Conservation (phyloP, 495 filamentous ascomycete genomes). For the Hypoxylon trugodes region DNA sequence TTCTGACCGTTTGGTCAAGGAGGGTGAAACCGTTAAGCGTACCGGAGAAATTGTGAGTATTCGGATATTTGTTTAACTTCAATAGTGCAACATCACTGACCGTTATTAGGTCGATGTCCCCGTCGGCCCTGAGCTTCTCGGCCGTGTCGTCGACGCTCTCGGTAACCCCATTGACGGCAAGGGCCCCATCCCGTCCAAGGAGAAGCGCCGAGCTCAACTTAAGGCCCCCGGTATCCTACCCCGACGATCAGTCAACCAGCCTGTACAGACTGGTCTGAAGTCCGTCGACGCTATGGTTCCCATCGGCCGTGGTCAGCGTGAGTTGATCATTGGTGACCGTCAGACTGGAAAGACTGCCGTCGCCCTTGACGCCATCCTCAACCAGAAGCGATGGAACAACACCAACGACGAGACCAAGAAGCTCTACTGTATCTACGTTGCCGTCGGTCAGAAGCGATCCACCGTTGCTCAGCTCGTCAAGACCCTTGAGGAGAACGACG, state of each 20-base stretch:
- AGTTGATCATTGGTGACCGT: conserved; percentile 99
- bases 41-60: conserved; percentile 95
- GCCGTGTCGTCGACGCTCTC: conserved; percentile 97
- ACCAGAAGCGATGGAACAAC: conserved; percentile 99
- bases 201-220: conserved; percentile 96
- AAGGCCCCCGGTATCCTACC: conserved; percentile 99
- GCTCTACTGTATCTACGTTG: conserved; percentile 99
- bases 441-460: conserved; percentile 98
- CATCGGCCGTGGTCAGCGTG: conserved; percentile 99
- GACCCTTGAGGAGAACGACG: conserved; percentile 99
- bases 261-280: conserved; percentile 99
- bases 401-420: conserved; percentile 90
- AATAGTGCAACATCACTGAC: conserved; percentile 5
- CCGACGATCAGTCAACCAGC: conserved; percentile 95
- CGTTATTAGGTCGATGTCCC: conserved; percentile 87
- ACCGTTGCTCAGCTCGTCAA: conserved; percentile 99
- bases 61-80: not conserved
- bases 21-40: conserved; percentile 99
- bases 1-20: conserved; percentile 99
- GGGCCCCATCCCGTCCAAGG: conserved; percentile 88
- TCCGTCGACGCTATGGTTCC: conserved; percentile 99
- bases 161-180: conserved; percentile 99
- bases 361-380: conserved; percentile 96
- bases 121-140: conserved; percentile 89
- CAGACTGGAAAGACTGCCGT: conserved; percentile 99